These are phyloP conservation scores for Sarcomyxa edulis DNA, from an alignment of 768 basidiomycete genomes.

Conservation along the genomic window DNA sequence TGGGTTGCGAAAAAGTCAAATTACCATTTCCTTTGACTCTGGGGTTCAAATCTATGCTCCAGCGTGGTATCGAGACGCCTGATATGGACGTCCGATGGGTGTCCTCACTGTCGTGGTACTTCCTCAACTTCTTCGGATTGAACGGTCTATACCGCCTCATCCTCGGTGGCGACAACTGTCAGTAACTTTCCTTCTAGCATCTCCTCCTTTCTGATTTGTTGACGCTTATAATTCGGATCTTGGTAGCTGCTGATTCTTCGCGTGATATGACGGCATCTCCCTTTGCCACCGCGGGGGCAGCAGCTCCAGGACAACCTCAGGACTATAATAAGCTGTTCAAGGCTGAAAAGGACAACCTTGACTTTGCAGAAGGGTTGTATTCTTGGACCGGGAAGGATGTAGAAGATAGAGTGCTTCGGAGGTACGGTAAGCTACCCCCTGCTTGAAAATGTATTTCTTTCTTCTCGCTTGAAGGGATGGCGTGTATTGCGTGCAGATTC, in stretches of 20 bases:
- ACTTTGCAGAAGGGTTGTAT: constrained; percentile 85
- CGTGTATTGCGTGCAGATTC: too few relatives aligned
- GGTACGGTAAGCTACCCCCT: constrained; percentile 63
- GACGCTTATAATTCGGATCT: background rate
- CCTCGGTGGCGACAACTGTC: constrained; percentile 86
- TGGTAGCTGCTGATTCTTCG: constrained; percentile 73
- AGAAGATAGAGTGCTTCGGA: constrained; percentile 71
- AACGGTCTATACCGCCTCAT: constrained; percentile 94
- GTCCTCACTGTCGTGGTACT: constrained; percentile 98
- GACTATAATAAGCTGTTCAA: constrained; percentile 90
- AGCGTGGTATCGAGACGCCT: constrained; percentile 89
- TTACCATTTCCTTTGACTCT: constrained; percentile 95
- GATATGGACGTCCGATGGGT: constrained; percentile 99
- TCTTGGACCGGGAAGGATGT: constrained; percentile 78
- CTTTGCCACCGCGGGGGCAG: constrained; percentile 49
- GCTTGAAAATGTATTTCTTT: too few relatives aligned
- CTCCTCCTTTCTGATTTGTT: constrained; percentile 6
- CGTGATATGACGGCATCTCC: constrained; percentile 69
- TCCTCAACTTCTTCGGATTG: constrained; percentile 96
- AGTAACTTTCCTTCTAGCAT: constrained; percentile 23
- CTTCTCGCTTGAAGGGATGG: too few relatives aligned
- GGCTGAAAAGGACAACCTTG: constrained; percentile 87
- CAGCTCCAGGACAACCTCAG: constrained; percentile 57
- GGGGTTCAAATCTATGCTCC: constrained; percentile 97
- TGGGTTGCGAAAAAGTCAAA: constrained; percentile 57